Base-by-base conservation (phyloP, 2,329 filamentous ascomycete genomes). In the Nemania diffusa region DNA sequence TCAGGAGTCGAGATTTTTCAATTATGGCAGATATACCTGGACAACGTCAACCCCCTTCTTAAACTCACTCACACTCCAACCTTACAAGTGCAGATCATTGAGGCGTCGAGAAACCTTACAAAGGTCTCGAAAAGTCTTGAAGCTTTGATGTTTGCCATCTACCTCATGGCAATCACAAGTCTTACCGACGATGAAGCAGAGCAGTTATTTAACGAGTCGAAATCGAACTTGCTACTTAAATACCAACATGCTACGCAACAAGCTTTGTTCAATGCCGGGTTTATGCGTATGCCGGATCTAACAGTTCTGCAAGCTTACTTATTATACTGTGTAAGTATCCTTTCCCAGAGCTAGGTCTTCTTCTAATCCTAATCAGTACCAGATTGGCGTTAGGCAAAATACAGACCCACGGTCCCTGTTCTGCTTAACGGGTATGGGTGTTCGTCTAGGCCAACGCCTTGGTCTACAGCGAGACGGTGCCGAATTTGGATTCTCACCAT, bases 1-100 rank as follows among this genome's bases (percentile, higher is more conserved):
- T 76, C 84, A 1, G 80, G 85, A 26, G 84, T 89, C 22, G 86
- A 89, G 65, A 88, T 89, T 60, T 85, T 90, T 66, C 84, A 87
- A 70, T 80, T 90, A 20, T 92, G 90, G 90, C 89, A 92, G 77
- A 83, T 87, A 17, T 92, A 91, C 74, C 83, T 92, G 48, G 86
- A 88, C 69, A 91, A 91, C 72, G 87, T 92, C 71, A 89, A 92
- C 71, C 89, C 90, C 0, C 75, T 93, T 5, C 81, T 91, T 53
- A 92, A 91, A 73, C 82, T 92, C 63, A 90, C 88, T 0, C 90
- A 92, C 73, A 85, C 87, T 0, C 89, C 89, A 0, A 91, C 85
- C 1, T 79, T 92, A 0, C 90, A 92, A 74, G 81, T 80, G n/a
- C 85, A 85, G 59, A 85, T 92, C 44, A 85, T 92, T 57, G 87